Conservation (phyloP, 805 yeast genomes). For the Candida corydali region DNA sequence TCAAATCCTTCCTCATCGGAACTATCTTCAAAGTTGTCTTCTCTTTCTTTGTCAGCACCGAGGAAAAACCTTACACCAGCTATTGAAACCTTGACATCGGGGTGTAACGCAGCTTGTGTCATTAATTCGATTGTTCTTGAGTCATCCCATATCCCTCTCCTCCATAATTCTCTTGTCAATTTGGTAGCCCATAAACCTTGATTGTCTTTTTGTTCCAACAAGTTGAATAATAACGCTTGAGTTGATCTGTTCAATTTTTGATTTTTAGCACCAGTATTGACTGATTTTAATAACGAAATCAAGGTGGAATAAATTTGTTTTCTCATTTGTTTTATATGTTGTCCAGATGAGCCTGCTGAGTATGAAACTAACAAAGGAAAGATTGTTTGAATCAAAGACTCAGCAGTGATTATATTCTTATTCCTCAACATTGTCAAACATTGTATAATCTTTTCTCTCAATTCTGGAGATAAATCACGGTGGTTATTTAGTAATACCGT, state of each 20-base stretch:
- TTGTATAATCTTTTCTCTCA: conserved; percentile 88
- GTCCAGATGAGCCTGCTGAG: conserved; percentile 45
- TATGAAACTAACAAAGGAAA: conserved; percentile 82
- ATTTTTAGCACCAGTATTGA: conserved; percentile 84
- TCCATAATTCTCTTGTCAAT: conserved; percentile 92
- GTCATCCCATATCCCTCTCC: conserved; percentile 98
- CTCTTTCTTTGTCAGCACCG: conserved; percentile 94
- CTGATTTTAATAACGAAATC: conserved; percentile 71
- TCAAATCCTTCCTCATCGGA: conserved; percentile 73
- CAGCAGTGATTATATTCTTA: conserved; percentile 74
- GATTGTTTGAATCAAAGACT: conserved; percentile 74
- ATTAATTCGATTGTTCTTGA: conserved; percentile 94
- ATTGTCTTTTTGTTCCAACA: conserved; percentile 70
- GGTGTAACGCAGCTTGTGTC: conserved; percentile 92
- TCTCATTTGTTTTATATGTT: conserved; percentile 78
- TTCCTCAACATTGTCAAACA: conserved; percentile 88
- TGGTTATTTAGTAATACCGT: conserved; percentile 69
- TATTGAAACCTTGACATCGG: conserved; percentile 78
- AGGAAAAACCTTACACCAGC: conserved; percentile 90
- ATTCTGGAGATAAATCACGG: conserved; percentile 73
- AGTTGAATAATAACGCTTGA: conserved; percentile 85
- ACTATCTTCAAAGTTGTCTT: conserved; percentile 71
- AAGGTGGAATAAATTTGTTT: conserved; percentile 77
- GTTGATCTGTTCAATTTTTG: conserved; percentile 86
- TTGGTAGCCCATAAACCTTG: conserved; percentile 96